Evolutionary conservation across 371 early-diverging fungal species (phyloP).

Genomic region (Mortierella sp.): DNA sequence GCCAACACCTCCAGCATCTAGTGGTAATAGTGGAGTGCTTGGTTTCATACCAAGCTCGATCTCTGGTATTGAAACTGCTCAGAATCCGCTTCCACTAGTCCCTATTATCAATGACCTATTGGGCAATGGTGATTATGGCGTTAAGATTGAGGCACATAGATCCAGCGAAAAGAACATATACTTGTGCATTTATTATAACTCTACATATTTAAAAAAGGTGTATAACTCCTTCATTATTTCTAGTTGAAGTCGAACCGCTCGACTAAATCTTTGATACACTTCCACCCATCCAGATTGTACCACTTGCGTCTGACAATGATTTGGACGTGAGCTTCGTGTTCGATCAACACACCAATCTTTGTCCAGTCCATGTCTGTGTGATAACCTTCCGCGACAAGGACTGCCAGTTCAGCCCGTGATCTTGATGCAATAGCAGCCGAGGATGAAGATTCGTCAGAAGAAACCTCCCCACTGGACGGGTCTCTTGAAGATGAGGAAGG

Average conservation of each 20-base stretch:
- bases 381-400: conserved; percentile 50
- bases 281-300: conserved; percentile 57
- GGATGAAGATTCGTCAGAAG: conserved; percentile 7
- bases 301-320: conserved; percentile 59
- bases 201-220: no score
- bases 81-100: not conserved
- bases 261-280: conserved; percentile 50
- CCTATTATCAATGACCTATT: not conserved
- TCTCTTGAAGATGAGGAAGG: conserved; percentile 3
- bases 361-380: conserved; percentile 58
- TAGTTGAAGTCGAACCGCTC: conserved; percentile 53
- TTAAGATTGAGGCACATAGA: not conserved
- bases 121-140: not conserved
- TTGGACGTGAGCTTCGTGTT: conserved; percentile 56
- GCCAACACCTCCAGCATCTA: not conserved
- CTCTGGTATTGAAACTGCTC: not conserved
- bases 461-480: not conserved
- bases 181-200: no score
- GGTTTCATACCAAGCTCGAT: not conserved
- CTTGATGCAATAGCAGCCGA: conserved; percentile 5
- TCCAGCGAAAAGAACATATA: not conserved
- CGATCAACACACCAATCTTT: conserved; percentile 54
- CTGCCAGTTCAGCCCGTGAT: conserved; percentile 33
- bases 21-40: not conserved
- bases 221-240: not conserved